Evolutionary conservation across 805 yeast species (phyloP), one percentile per base, ranked within the genome.

Genomic region (Naumovozyma baii): DNA sequence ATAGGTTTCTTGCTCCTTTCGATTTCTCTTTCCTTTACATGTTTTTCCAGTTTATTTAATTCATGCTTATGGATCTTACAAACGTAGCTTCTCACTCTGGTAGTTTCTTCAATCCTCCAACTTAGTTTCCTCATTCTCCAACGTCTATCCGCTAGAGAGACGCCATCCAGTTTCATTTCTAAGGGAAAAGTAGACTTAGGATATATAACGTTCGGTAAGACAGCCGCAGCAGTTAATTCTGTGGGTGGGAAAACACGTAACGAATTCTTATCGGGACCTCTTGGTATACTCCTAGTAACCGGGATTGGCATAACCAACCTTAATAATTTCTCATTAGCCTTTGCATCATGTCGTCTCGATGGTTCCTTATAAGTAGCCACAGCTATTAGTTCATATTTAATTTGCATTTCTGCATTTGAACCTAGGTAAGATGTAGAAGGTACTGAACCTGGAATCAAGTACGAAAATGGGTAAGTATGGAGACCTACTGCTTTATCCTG

Each of bases 221-320:
- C 82, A 7, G 94, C 92, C 19, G 82, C 76, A 5, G 95, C 94
- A 2, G 86, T 80, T 29, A 92, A 80, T 33, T 82, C 83, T 0
- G 97, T 90, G 5, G 99, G 97, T 1, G 98, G 98, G 61, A 92
- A 92, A 1, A 92, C 84, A 44, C 99, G 73, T 30, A 86, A 64
- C 1, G 95, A 84, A 54, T 83, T 85, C 50, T 87, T 71, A 56
- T 88, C 96, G 2, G 84, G 83, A 5, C 92, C 90, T 34, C 85
- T 67, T 18, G 84, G 59, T 22, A 90, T 75, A 41, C 94, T 81
- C 51, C 98, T 72, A 34, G 82, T 70, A 2, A 92, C 69, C 48
- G 80, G 72, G 7, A 92, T 58, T 0, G 95, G 94, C 43, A 83
- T 63, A 2, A 64, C 62, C 30, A 77, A 52, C 37, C 64, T 63